A percentile compares a stretch with the other conserved stretches of the same genome.
These are phyloP conservation scores for Elsinoe australis DNA, from an alignment of 2,329 filamentous ascomycete species.

Conservation along the genomic window DNA sequence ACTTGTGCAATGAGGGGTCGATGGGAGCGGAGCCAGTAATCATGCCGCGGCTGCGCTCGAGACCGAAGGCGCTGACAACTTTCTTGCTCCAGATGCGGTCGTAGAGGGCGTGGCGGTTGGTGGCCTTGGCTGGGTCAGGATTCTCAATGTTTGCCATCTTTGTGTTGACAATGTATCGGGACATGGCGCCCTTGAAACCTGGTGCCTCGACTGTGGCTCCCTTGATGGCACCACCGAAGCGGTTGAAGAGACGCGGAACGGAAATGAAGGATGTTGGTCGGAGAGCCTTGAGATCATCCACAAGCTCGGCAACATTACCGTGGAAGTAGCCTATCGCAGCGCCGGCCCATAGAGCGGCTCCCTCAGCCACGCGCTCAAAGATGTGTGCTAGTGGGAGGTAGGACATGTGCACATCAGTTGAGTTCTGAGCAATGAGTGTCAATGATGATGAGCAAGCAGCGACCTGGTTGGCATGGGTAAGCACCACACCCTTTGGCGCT, in stretches of 20 bases:
- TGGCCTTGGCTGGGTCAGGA: constrained; percentile 36
- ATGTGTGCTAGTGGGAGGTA: constrained; percentile 20
- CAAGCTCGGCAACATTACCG: constrained; percentile 17
- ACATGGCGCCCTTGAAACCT: constrained; percentile 16
- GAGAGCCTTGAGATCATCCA: constrained; percentile 18
- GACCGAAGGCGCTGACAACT: constrained; percentile 16
- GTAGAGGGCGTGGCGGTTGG: constrained; percentile 18
- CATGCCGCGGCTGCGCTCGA: constrained; percentile 17
- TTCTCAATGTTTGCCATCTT: constrained; percentile 17
- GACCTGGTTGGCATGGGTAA: constrained; percentile 75
- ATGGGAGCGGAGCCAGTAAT: constrained; percentile 18
- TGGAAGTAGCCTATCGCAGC: constrained; percentile 19
- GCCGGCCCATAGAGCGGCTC: constrained; percentile 16
- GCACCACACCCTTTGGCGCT: constrained; percentile 70
- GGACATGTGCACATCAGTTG: constrained; percentile 38
- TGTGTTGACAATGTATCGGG: constrained; percentile 15
- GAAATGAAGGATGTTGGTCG: constrained; percentile 17
- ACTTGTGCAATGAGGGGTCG: constrained; percentile 17
- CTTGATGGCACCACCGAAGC: constrained; percentile 18
- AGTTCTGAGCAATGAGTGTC: constrained; percentile 31
- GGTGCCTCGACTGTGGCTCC: constrained; percentile 9
- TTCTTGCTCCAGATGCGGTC: constrained; percentile 17
- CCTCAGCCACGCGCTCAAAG: constrained; percentile 17
- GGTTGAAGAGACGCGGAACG: constrained; percentile 17
- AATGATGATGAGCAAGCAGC: constrained; percentile 43